Conservation (phyloP, 495 filamentous ascomycete species). For the Hypoxylon perforatum region DNA sequence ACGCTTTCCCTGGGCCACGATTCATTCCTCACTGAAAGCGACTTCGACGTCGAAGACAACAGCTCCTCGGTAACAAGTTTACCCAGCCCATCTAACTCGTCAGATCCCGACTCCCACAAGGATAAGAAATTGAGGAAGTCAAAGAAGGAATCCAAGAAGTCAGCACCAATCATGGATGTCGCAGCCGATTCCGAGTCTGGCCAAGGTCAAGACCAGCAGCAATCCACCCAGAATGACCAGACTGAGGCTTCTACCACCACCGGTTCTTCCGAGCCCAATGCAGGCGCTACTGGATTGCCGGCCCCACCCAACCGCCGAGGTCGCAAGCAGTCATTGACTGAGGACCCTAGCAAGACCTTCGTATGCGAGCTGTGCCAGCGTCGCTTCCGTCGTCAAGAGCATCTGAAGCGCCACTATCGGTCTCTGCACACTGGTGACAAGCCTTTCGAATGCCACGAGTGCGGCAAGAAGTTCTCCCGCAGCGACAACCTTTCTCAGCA, state of each 20-base stretch:
- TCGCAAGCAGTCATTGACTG: constrained; percentile 97
- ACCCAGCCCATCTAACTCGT: constrained; percentile 60
- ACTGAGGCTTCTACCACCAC: constrained; percentile 39
- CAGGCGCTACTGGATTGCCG: constrained; percentile 56
- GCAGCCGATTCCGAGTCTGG: constrained; percentile 54
- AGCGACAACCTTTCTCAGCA: constrained; percentile 98
- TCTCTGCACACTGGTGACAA: constrained; percentile 99
- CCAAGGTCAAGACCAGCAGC: constrained; percentile 53
- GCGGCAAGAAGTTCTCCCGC: constrained; percentile 98
- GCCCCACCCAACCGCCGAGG: constrained; percentile 89
- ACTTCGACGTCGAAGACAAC: constrained; percentile 78
- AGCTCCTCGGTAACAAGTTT: constrained; percentile 64
- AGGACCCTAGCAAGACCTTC: constrained; percentile 98
- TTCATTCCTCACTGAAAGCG: constrained; percentile 77
- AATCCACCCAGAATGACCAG: constrained; percentile 40
- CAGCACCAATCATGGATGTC: constrained; percentile 57
- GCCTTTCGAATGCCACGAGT: constrained; percentile 96
- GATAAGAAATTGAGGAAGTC: constrained; percentile 75
- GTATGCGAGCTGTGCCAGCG: constrained; percentile 95
- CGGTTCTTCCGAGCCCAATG: constrained; percentile 39
- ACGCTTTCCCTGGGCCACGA: constrained; percentile 77
- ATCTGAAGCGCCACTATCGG: constrained; percentile 98
- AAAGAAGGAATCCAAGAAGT: constrained; percentile 56
- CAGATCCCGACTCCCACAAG: constrained; percentile 59
- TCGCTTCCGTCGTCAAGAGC: constrained; percentile 98